A percentile compares a stretch with the other conserved stretches of the same genome.
Evolutionary conservation across 345 rosid genomes (phyloP).

Genomic region (Laguncularia racemosa): DNA sequence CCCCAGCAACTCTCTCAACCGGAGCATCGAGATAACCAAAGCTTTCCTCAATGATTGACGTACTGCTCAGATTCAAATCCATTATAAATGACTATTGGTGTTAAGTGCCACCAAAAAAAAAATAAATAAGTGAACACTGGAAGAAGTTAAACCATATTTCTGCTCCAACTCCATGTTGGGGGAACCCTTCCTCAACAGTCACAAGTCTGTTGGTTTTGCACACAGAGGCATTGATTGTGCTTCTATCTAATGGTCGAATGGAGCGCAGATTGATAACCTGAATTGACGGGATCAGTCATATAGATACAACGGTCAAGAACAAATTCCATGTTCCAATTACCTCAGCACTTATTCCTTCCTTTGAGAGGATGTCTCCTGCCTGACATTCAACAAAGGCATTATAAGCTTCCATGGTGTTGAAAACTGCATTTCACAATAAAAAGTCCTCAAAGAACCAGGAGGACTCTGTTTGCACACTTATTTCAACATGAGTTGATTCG

Average conservation of each 20-base stretch:
- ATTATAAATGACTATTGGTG: constrained; percentile 3
- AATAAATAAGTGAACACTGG: neutral
- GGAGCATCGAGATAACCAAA: constrained; percentile 81
- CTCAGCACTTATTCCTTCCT: constrained; percentile 88
- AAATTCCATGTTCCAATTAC: constrained; percentile 24
- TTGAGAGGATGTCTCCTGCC: constrained; percentile 84
- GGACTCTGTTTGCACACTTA: no score
- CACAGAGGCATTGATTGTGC: constrained; percentile 71
- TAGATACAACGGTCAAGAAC: neutral
- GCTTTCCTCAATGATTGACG: constrained; percentile 78
- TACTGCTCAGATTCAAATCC: constrained; percentile 22
- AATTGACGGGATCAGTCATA: constrained; percentile 2
- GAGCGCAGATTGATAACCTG: constrained; percentile 88
- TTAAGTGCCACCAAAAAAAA: neutral
- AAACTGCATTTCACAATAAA: neutral
- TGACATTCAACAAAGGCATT: constrained; percentile 14
- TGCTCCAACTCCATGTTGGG: constrained; percentile 92
- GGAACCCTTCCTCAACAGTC: constrained; percentile 91
- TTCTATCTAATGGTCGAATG: constrained; percentile 81
- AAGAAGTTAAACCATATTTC: constrained; percentile 57
- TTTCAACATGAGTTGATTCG: no score
- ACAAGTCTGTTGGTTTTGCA: constrained; percentile 90
- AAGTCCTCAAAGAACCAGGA: no score
- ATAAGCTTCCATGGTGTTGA: neutral
- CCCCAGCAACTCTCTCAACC: constrained; percentile 78